These are phyloP conservation scores for Hordeum vulgare DNA, from an alignment of 176 grass and related monocot genomes.

Conservation along the genomic window MorexV3_pseudomolecules_assembly NC_058521.1:135774212-135774711, in stretches of 20 bases:
- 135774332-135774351: too few relatives aligned
- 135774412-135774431: too few relatives aligned
- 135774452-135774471: too few relatives aligned
- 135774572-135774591: constrained; percentile 20
- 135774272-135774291: background rate
- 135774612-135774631: constrained; percentile 32
- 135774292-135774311: background rate
- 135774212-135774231: background rate
- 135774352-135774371: too few relatives aligned
- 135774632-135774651: constrained; percentile 18
- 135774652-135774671: constrained; percentile 1
- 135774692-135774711: constrained; percentile 6
- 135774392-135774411: too few relatives aligned
- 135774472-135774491: background rate
- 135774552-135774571: constrained; percentile 39
- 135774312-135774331: too few relatives aligned
- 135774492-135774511: constrained; percentile 35
- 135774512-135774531: background rate
- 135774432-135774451: too few relatives aligned
- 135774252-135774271: background rate
- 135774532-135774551: background rate
- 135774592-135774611: constrained; percentile 20
- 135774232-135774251: background rate
- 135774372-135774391: too few relatives aligned
- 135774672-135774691: constrained; percentile 17